Evolutionary conservation across 257 asterid genomes (phyloP).

Genomic region (Leonotis leonurus): DNA sequence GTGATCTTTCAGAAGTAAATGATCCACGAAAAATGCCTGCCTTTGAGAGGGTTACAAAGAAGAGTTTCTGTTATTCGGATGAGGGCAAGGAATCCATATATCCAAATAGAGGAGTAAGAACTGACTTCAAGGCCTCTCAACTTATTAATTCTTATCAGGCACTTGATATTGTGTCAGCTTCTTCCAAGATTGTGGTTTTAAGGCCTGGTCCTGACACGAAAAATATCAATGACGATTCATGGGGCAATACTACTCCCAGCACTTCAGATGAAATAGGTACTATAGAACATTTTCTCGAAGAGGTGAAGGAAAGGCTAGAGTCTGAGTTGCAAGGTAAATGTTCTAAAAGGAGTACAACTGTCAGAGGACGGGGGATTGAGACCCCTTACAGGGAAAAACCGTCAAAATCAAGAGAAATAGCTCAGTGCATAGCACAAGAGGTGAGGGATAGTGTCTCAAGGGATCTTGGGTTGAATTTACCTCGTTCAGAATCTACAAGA

Average conservation of each 20-base stretch:
- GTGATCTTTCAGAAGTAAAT: slow-evolving; percentile 17
- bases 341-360: slow-evolving; percentile 46
- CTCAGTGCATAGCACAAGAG: slow-evolving; percentile 66
- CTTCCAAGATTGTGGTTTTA: slow-evolving; percentile 75
- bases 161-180: slow-evolving; percentile 31
- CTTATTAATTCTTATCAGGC: slow-evolving; percentile 17
- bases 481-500: slow-evolving; percentile 82
- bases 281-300: slow-evolving; percentile 80
- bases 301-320: slow-evolving; percentile 85
- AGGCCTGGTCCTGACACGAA: slow-evolving; percentile 74
- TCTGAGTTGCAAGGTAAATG: slow-evolving; percentile 70
- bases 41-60: slow-evolving; percentile 21
- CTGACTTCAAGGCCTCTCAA: slow-evolving; percentile 26
- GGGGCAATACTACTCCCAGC: slow-evolving; percentile 79
- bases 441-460: slow-evolving; percentile 70
- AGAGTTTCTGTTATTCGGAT: slow-evolving; percentile 18
- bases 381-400: slow-evolving; percentile 80
- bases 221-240: slow-evolving; percentile 42
- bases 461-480: slow-evolving; percentile 52
- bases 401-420: slow-evolving; percentile 67
- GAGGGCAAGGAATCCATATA: slow-evolving; percentile 27
- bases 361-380: slow-evolving; percentile 87
- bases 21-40: slow-evolving; percentile 26
- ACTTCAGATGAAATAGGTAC: slow-evolving; percentile 59
- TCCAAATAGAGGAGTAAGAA: slow-evolving; percentile 26